Percentiles rank a stretch among this genome's conserved stretches.
These are phyloP conservation scores for Yamadazyma nakazawae DNA, from an alignment of 805 yeast genomes.

Conservation along the genomic window DNA sequence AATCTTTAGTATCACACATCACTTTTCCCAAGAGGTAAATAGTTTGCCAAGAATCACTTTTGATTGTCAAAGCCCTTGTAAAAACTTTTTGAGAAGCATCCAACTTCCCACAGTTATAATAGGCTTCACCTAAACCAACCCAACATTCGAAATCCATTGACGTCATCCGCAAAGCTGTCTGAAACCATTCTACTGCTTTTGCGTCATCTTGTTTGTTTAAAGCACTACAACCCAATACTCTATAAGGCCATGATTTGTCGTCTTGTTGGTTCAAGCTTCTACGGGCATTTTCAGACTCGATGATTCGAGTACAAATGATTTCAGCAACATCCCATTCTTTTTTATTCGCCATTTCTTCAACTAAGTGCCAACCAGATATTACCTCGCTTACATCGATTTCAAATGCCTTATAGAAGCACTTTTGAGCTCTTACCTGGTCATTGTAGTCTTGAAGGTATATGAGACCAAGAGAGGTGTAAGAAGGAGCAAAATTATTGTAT, in stretches of 20 bases:
- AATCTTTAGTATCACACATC: constrained; percentile 62
- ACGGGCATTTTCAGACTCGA: constrained; percentile 60
- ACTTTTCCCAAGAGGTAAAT: constrained; percentile 66
- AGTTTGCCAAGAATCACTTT: constrained; percentile 57
- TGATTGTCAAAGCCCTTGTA: constrained; percentile 54
- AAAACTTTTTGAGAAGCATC: constrained; percentile 88
- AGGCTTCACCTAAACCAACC: constrained; percentile 97
- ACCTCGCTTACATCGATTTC: constrained; percentile 79
- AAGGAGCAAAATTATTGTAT: constrained; percentile 65
- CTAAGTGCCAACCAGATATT: constrained; percentile 68
- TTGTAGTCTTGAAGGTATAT: constrained; percentile 57
- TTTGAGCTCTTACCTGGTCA: constrained; percentile 69
- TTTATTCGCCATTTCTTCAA: constrained; percentile 60
- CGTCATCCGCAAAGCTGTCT: constrained; percentile 71
- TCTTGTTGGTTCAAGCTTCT: constrained; percentile 36
- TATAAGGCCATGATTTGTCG: constrained; percentile 76
- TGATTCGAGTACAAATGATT: constrained; percentile 61
- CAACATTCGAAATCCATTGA: constrained; percentile 74
- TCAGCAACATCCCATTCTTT: constrained; percentile 86
- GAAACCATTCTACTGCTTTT: constrained; percentile 86
- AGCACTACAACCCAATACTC: constrained; percentile 78
- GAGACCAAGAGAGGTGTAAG: constrained; percentile 78
- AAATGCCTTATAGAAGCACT: constrained; percentile 86
- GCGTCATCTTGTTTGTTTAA: constrained; percentile 69
- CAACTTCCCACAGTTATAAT: constrained; percentile 75